phyloP scores from a whole-genome alignment of 1,139 yeast species.

The Saccharomyces hybrid region DNA sequence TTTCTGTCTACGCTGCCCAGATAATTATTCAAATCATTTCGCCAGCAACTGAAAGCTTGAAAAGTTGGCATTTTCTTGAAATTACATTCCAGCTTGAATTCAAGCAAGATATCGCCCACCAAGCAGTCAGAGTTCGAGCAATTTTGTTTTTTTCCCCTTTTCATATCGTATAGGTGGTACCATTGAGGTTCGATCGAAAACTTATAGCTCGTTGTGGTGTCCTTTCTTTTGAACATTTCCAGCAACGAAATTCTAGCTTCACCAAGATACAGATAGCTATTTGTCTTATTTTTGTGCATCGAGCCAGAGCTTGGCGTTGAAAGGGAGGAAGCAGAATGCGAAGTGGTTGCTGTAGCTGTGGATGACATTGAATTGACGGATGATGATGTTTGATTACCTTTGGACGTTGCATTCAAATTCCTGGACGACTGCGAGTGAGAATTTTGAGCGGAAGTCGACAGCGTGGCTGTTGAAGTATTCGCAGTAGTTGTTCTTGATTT shows the following conservation, averaged over 20 bases:
- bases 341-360: not conserved
- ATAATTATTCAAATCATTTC: slow-evolving; percentile 7
- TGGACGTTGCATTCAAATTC: not conserved
- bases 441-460: slow-evolving; percentile 1
- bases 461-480: not conserved
- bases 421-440: not conserved
- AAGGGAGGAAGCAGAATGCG: not conserved
- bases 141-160: slow-evolving; percentile 13
- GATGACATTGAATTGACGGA: not conserved
- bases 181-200: slow-evolving; percentile 18
- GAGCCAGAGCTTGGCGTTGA: not conserved
- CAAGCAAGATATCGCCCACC: slow-evolving; percentile 26
- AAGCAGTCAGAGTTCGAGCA: slow-evolving; percentile 5
- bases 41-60: slow-evolving; percentile 22
- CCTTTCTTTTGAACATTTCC: slow-evolving; percentile 21
- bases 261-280: slow-evolving; percentile 25
- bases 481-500: not conserved
- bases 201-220: slow-evolving; percentile 14
- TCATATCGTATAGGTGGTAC: slow-evolving; percentile 25
- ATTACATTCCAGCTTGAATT: slow-evolving; percentile 15
- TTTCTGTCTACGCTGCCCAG: not conserved
- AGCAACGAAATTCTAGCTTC: slow-evolving; percentile 26
- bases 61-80: slow-evolving; percentile 13
- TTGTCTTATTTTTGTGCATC: not conserved
- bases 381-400: not conserved